phyloP scores from a whole-genome alignment of 805 yeast species.

The Saturnispora kantuleensis region DNA sequence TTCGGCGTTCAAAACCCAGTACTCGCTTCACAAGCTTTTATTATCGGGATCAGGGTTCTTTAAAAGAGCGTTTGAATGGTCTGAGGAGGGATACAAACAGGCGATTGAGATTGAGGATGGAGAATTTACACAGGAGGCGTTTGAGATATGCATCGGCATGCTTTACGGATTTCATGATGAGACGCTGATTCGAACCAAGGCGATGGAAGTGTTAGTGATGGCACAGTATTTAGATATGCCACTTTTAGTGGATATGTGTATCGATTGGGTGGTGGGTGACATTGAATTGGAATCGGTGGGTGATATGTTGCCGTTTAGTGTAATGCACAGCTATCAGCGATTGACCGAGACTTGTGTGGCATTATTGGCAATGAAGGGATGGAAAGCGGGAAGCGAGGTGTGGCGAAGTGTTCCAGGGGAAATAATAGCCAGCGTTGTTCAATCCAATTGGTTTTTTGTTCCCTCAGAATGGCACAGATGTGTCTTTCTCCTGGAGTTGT shows the following conservation, averaged over 20 bases:
- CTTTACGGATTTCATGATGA: slow-evolving; percentile 36
- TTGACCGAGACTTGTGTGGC: slow-evolving; percentile 8
- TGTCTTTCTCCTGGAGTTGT: slow-evolving; percentile 22
- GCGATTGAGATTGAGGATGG: slow-evolving; percentile 25
- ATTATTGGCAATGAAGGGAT: slow-evolving; percentile 36
- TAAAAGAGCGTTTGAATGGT: slow-evolving; percentile 38
- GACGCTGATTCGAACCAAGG: slow-evolving; percentile 26
- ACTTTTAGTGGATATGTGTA: slow-evolving; percentile 33
- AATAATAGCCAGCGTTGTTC: slow-evolving; percentile 35
- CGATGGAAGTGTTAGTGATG: slow-evolving; percentile 36
- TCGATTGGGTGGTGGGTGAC: slow-evolving; percentile 6
- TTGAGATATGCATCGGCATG: slow-evolving; percentile 38
- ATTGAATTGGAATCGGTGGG: slow-evolving; percentile 2
- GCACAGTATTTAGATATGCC: slow-evolving; percentile 41
- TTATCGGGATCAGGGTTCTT: slow-evolving; percentile 40
- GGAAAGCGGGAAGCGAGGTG: slow-evolving; percentile 33
- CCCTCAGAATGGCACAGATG: slow-evolving; percentile 50
- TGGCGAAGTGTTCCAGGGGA: slow-evolving; percentile 40
- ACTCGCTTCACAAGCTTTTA: slow-evolving; percentile 37
- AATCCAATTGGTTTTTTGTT: slow-evolving; percentile 42
- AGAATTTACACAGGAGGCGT: slow-evolving; percentile 34
- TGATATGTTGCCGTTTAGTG: slow-evolving; percentile 4
- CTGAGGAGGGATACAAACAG: slow-evolving; percentile 11
- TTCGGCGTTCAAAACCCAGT: slow-evolving; percentile 35
- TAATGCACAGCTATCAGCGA: slow-evolving; percentile 5